Conservation (phyloP, 139 green algal species). For the Chlorella sp. region DNA sequence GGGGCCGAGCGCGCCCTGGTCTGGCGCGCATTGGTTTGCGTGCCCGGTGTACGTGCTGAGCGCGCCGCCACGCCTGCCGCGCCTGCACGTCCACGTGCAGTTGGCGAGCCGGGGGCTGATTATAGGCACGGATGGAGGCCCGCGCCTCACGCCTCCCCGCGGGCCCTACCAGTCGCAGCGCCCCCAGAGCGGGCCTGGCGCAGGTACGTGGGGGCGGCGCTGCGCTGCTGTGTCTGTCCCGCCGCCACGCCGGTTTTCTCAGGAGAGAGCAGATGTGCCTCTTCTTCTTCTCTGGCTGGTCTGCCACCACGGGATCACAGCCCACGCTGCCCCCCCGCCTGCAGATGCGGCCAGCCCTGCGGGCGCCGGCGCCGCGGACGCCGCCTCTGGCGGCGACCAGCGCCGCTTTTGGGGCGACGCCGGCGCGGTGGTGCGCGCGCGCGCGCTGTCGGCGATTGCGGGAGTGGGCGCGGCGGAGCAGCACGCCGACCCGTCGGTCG, state of each 20-base stretch:
- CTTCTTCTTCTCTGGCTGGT: neutral
- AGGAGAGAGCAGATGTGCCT: slow-evolving; percentile 12
- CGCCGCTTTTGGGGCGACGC: neutral
- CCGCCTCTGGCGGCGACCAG: slow-evolving; percentile 3
- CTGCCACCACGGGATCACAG: neutral
- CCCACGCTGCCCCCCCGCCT: neutral
- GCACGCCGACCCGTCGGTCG: neutral
- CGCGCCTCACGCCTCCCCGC: no score
- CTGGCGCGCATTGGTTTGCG: neutral
- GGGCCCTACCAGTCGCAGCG: no score
- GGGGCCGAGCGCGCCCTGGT: neutral
- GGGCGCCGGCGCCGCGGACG: slow-evolving; percentile 1
- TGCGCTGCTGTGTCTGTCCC: no score
- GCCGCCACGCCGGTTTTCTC: no score
- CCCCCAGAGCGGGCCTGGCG: no score
- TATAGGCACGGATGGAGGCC: no score
- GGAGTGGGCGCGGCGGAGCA: slow-evolving; percentile 26
- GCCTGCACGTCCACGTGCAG: neutral
- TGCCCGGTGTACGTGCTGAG: neutral
- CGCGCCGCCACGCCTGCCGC: neutral
- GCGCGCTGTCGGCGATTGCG: slow-evolving; percentile 19
- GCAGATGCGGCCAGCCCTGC: neutral
- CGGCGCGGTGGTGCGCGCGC: slow-evolving; percentile 1
- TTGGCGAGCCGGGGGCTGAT: no score
- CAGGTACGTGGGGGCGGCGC: no score